Evolutionary conservation across 169 alveolate species (phyloP), one percentile per base, ranked within the genome.

Genomic region (Cryptosporidium baileyi): DNA sequence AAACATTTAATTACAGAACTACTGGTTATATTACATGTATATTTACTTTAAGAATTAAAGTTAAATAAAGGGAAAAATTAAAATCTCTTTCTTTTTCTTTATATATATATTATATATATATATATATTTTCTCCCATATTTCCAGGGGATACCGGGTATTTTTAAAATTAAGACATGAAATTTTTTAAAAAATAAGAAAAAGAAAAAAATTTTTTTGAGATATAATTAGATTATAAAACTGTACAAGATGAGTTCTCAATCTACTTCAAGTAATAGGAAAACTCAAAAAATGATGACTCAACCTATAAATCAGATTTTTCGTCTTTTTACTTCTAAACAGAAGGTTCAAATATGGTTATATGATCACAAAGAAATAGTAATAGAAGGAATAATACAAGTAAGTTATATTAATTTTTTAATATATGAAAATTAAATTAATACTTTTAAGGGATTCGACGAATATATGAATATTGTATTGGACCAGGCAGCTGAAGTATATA

Each of bases 381-480:
- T 96, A 24, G 98, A 96, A 85, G 99, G 99, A 51, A 91, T 89
- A 54, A 96, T 96, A 61, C 82, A 93, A 88, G 98, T 94, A 62
- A 81, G 94, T 65, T 15, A 63, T 36, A 30, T 11, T 54, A 63
- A 38, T 32, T 5, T 19, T 32, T 22, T 15, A n/a, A 30, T 34
- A 38, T 7, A 44, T 1, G 47, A 9, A 4, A 8, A 6, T 26
- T n/a, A 52, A 36, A 34, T 17, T 19, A 51, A 60, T n/a, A 11
- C 24, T 36, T 3, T 60, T 9, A 67, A 94, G 97, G 99, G 99
- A 0, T 96, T 96, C 61, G 99, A 96, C 80, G 99, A 96, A 89
- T 96, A 95, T 82, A 96, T 96, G 99, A 96, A 96, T 88, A 91
- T 96, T 92, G 99, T 96, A 19, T 74, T 96, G 80, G 98, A 96